phyloP scores from a whole-genome alignment of 78 protist species.

The Dictyostelium capitatum region DNA sequence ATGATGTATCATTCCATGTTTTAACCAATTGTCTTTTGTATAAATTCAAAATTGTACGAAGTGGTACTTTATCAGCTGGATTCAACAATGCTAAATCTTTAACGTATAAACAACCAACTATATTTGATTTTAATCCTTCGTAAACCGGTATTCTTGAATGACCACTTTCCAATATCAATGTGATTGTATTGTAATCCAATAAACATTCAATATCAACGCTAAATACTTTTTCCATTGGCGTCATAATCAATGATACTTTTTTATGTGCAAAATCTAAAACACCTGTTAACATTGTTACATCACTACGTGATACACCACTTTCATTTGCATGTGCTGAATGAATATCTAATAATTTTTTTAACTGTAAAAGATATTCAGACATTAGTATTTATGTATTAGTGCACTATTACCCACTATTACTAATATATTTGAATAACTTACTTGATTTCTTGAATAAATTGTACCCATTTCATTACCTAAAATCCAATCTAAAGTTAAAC shows the following conservation, averaged over 20 bases:
- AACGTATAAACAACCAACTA: slow-evolving; percentile 90
- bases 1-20: slow-evolving; percentile 75
- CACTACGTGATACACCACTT: slow-evolving; percentile 78
- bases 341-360: slow-evolving; percentile 85
- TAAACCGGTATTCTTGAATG: slow-evolving; percentile 96
- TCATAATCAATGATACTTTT: slow-evolving; percentile 86
- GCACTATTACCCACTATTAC: too few relatives aligned
- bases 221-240: slow-evolving; percentile 86
- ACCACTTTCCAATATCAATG: slow-evolving; percentile 84
- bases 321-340: slow-evolving; percentile 78
- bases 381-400: too few relatives aligned
- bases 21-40: slow-evolving; percentile 81
- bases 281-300: slow-evolving; percentile 82
- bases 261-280: slow-evolving; percentile 88
- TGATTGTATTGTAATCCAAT: slow-evolving; percentile 77
- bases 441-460: slow-evolving; percentile 82
- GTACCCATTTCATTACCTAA: slow-evolving; percentile 94
- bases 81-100: slow-evolving; percentile 93
- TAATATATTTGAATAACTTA: background rate
- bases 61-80: slow-evolving; percentile 89
- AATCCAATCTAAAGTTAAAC: slow-evolving; percentile 84
- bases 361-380: slow-evolving; percentile 20
- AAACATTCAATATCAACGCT: slow-evolving; percentile 78
- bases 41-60: slow-evolving; percentile 55
- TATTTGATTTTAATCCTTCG: slow-evolving; percentile 35